phyloP scores from a whole-genome alignment of 495 filamentous ascomycete genomes.

The Collariella sp. region DNA sequence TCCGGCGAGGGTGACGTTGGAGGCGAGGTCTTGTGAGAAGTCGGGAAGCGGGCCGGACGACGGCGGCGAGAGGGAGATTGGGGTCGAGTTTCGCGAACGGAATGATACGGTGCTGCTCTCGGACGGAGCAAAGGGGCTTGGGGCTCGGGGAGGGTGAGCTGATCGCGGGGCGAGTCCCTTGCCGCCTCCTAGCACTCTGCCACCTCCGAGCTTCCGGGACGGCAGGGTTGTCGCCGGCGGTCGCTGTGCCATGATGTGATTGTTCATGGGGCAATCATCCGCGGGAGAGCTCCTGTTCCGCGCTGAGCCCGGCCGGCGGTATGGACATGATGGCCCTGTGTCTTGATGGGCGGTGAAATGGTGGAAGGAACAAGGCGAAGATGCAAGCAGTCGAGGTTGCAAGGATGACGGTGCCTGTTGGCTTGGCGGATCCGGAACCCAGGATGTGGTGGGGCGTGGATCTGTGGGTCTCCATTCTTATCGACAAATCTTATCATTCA shows the following conservation, averaged over 20 bases:
- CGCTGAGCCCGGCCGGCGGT: background rate
- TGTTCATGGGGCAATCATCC: background rate
- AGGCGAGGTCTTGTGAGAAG: slow-evolving; percentile 37
- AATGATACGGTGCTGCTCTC: slow-evolving; percentile 47
- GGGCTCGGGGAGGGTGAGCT: slow-evolving; percentile 22
- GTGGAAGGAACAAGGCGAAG: background rate
- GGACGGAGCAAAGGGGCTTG: slow-evolving; percentile 41
- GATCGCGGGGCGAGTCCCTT: slow-evolving; percentile 62
- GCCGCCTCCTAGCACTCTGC: slow-evolving; percentile 77
- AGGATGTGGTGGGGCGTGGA: background rate
- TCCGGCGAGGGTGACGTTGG: slow-evolving; percentile 41
- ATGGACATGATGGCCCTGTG: background rate
- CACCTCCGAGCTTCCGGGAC: slow-evolving; percentile 76
- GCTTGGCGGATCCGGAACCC: background rate
- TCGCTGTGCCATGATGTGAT: background rate
- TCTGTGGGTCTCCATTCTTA: background rate
- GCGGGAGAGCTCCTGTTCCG: background rate
- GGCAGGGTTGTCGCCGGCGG: slow-evolving; percentile 47
- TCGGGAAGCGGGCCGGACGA: slow-evolving; percentile 35
- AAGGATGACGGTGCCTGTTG: background rate
- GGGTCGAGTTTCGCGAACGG: slow-evolving; percentile 29
- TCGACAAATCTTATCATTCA: background rate
- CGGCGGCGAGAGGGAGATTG: slow-evolving; percentile 26
- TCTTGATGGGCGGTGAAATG: background rate
- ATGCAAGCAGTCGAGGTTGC: background rate